Base-by-base conservation (phyloP, 768 basidiomycete genomes). In the Gautieria morchelliformis region DNA sequence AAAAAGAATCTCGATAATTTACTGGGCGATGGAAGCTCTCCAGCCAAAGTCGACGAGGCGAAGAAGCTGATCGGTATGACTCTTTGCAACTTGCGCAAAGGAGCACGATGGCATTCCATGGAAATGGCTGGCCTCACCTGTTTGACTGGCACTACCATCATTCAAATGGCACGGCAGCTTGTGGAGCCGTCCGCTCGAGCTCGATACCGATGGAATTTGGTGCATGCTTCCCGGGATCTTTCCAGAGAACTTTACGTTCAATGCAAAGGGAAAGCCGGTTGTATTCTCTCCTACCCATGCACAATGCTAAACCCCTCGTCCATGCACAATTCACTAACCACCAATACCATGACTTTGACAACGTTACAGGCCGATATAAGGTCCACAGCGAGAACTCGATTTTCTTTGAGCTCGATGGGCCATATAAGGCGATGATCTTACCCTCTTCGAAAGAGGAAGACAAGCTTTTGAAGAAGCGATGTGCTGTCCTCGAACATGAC, bases 191-290 rank as follows among this genome's bases (percentile, higher is more conserved):
- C 96, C 96, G 1, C 82, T 99, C 52, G 96, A 99, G 67, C 73
- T 99, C 63, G 96, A 99, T 69, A 99, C 96, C 14, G 96, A 99
- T 71, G 95, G 96, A 61, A 99, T 99, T 62, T 98, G 96, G 96
- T 99, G 96, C 72, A 99, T 99, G 96, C 83, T 98, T 22, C 96
- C 96, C 4, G 93, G 91, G 3, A 82, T 93, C 12, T 99, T 99
- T 70, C 96, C 96, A 2, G 96, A 98, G 72, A 91, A 96, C 71
- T 98, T 97, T 83, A 86, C 85, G 69, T 97, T 98, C 78, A 85
- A 93, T 67, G 78, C 76, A 46, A 86, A 80, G 63, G 95, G 96
- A 58, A 97, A 97, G 75, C 74, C 85, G 7, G 83, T 97, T 61
- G 75, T 77, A 7, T 85, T 99, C 64, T 99, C 64, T 97, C 96